Evolutionary conservation across 1,139 yeast genomes (phyloP), one percentile per base, ranked within the genome.

Genomic region (Pichia sorboxylosa): DNA sequence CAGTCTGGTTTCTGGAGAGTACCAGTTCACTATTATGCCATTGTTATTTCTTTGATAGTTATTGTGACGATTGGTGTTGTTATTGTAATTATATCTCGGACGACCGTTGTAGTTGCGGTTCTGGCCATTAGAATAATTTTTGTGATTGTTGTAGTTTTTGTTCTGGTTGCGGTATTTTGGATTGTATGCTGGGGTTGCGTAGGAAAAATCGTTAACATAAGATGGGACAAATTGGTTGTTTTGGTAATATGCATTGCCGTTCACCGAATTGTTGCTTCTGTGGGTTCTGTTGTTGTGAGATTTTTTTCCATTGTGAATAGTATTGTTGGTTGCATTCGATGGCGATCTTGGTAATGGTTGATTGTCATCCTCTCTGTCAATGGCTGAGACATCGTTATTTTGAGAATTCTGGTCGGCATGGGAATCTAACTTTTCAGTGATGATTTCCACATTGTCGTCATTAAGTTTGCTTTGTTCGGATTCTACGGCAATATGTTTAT

Each of bases 1-100:
- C 22, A 33, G 29, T 21, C 40, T 33, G 9, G 26, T 23, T 27
- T 37, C 40, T 9, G 34, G 29, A 6, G 37, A 24, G 13, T 31
- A 30, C 40, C 40, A 36, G n/a, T 31, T 34, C 24, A 36, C 24
- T 19, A 24, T 27, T 26, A 27, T 17, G 17, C 27, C 7, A 13
- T 26, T 16, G 14, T 27, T 4, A 24, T 28, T 6, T 11, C 28
- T 29, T 11, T 32, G 16, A 17, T 28, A 22, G 17, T 17, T 25
- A 20, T 26, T 23, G 13, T 30, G 20, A 16, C 21, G 26, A 22
- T 25, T 28, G 13, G 21, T 24, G 21, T 26, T 34, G 16, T 24
- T 16, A 16, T 19, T 24, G 10, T 25, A 24, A 11, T 22, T 30
- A 27, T 25, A n/a, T 23, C 21, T 16, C 23, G 17, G 20, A 23